Conservation (phyloP, 148 eudicot species). For the Nepenthes mirabilis region DNA sequence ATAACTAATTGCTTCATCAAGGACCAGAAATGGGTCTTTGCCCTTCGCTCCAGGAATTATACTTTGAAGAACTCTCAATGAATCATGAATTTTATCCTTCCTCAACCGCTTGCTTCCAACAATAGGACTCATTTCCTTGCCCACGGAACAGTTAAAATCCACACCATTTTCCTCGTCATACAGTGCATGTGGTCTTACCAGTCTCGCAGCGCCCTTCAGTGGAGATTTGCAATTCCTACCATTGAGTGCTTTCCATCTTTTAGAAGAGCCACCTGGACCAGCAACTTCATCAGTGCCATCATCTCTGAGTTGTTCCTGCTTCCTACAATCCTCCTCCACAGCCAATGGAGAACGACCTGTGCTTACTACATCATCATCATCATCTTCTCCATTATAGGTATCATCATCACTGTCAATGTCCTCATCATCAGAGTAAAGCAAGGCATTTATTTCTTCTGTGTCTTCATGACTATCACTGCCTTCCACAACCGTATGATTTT, state of each 20-base stretch:
- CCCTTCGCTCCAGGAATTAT: constrained; percentile 39
- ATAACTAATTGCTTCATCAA: constrained; percentile 55
- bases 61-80: constrained; percentile 31
- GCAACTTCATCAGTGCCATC: constrained; percentile 24
- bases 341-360: constrained; percentile 43
- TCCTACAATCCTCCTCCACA: constrained; percentile 9
- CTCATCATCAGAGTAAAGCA: constrained; percentile 44
- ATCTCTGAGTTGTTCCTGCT: constrained; percentile 14
- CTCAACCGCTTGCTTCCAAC: constrained; percentile 21
- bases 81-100: constrained; percentile 43
- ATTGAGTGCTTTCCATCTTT: constrained; percentile 41
- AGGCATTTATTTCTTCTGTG: constrained; percentile 60
- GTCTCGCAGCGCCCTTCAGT: constrained; percentile 1
- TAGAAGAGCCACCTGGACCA: constrained; percentile 22
- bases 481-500: constrained; percentile 25
- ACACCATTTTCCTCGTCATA: constrained; percentile 7
- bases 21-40: constrained; percentile 46
- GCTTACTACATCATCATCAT: constrained; percentile 50
- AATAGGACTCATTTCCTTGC: constrained; percentile 12
- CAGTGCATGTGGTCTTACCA: background rate
- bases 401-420: background rate
- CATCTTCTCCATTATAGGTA: constrained; percentile 2
- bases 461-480: constrained; percentile 44
- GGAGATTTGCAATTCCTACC: constrained; percentile 25
- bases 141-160: constrained; percentile 20